Evolutionary conservation across 2,329 filamentous ascomycete genomes (phyloP), one percentile per base, ranked within the genome.

Genomic region (Aaosphaeria arxii): DNA sequence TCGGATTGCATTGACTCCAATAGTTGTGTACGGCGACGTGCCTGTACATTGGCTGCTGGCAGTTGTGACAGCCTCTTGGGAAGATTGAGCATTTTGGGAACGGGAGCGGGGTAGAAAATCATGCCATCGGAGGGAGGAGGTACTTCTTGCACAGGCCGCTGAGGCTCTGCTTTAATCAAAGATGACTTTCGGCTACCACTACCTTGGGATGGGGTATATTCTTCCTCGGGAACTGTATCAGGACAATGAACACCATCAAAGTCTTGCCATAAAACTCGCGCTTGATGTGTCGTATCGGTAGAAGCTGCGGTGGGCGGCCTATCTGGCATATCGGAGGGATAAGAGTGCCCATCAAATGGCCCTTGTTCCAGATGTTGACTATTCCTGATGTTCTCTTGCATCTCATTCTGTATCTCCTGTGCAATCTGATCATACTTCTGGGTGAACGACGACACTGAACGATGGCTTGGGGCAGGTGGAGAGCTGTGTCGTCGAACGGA

Each of bases 91-190:
- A 95, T 91, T 53, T 88, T 86, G 3, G 94, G 94, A 3, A 99
- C 94, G 1, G 90, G 91, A 3, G 94, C 94, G 11, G 94, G 94
- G 67, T 99, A 99, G 71, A 87, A 97, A 7, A 96, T 83, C 89
- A 97, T 96, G 58, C 85, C 78, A 56, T 92, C 84, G 4, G 84
- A 86, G 1, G 86, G 86, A 29, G 79, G 75, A 1, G 83, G 82
- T 5, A 55, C 57, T 9, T 53, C 64, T 29, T 58, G 53, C 0
- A 55, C 51, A 4, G 56, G 55, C 4, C 52, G 48, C 28, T 62
- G 52, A 31, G 59, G 54, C 6, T 59, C 46, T 3, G 56, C 42
- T 32, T 61, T 85, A 78, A 61, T 82, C 71, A 65, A 84, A 6
- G 66, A 66, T 5, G 66, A 67, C 11, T 63, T 52, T 4, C 62